Conservation (phyloP, 805 yeast species). For the Candida tammaniensis region DNA sequence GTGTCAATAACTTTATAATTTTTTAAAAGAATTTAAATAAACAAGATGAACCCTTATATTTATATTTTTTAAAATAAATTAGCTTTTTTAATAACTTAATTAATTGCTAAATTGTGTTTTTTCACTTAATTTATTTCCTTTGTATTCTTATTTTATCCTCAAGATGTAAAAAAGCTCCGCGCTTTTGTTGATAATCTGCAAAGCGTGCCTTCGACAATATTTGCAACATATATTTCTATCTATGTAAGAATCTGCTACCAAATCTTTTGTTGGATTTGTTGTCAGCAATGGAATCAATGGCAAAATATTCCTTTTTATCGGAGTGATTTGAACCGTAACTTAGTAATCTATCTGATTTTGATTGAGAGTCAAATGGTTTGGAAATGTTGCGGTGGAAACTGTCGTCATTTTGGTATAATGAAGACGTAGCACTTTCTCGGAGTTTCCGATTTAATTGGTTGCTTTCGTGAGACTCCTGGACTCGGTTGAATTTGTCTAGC, state of each 20-base stretch:
- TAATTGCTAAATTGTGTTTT: too few relatives aligned
- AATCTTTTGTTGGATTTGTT: conserved; percentile 5
- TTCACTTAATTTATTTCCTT: too few relatives aligned
- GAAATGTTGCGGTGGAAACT: not conserved
- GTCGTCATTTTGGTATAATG: conserved; percentile 11
- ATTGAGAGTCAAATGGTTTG: not conserved
- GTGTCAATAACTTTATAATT: too few relatives aligned
- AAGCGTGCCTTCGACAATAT: too few relatives aligned
- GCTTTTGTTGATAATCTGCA: too few relatives aligned
- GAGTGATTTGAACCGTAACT: conserved; percentile 10
- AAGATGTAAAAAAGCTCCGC: too few relatives aligned
- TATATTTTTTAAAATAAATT: too few relatives aligned
- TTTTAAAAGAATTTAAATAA: too few relatives aligned
- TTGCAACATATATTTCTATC: not conserved
- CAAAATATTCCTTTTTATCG: conserved; percentile 14
- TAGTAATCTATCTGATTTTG: conserved; percentile 11
- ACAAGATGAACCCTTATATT: too few relatives aligned
- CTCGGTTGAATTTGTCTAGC: conserved; percentile 37
- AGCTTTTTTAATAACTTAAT: too few relatives aligned
- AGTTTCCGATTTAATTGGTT: conserved; percentile 9
- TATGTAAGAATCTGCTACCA: conserved; percentile 5
- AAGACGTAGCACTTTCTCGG: conserved; percentile 13
- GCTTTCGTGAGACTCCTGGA: conserved; percentile 33
- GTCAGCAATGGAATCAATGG: conserved; percentile 6
- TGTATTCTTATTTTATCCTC: too few relatives aligned